Evolutionary conservation across 2,329 filamentous ascomycete genomes (phyloP), one percentile per base, ranked within the genome.

Genomic region (Aspergillus aculeatinus): DNA sequence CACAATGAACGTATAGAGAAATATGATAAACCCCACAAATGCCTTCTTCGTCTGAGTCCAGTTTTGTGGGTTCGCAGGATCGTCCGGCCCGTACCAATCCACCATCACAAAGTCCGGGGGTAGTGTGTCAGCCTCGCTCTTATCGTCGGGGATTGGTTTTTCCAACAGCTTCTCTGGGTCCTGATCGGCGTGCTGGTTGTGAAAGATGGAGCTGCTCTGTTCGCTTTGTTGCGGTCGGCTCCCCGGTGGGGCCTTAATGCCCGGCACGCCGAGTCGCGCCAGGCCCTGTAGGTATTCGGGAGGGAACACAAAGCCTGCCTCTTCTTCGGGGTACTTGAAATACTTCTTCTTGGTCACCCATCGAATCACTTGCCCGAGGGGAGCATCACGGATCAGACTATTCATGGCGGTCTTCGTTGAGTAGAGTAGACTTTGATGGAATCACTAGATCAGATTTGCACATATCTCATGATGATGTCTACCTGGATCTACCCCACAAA

Each of bases 61-160:
- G 69, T 89, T 89, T 63, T 82, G 72, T 0, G 87, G 86, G 60
- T 88, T 86, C 39, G 79, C 73, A 0, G 82, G 81, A 57, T 87
- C 85, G 57, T 84, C 72, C 0, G 81, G 80, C 0, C 82, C 80
- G 63, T 88, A 84, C 83, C 85, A 89, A 60, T 81, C 81, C 12
- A 89, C 82, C 12, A 85, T 19, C 29, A 50, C 21, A 7, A 50
- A 31, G 11, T 50, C 48, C 19, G 23, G 23, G 11, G 39, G 14
- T 11, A 31, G 48, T 10, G 14, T 51, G 27, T 51, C 27, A 16
- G 33, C 25, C 14, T 33, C 19, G 16, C 23, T 44, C 27, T 51
- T 29, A 14, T 50, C 48, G 11, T 25, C 10, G 0, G 23, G 21
- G 3, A 50, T 9, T 4, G 48, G 48, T 19, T 25, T 31, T 1